phyloP scores from a whole-genome alignment of 495 filamentous ascomycete species.

The Hypoxylon fragiforme region DNA sequence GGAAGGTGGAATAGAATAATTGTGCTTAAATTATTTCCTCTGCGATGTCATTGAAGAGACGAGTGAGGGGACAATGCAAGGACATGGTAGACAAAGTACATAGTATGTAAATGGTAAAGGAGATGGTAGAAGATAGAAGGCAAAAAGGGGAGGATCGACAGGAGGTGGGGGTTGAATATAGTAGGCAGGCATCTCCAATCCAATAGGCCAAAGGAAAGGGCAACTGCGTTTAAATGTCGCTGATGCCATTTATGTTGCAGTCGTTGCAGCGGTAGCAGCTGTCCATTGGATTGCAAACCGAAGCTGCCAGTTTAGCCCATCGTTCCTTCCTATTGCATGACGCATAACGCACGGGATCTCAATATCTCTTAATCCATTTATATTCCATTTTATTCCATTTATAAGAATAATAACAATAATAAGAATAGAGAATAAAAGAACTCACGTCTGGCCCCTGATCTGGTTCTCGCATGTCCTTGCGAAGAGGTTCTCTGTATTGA shows the following conservation, averaged over 20 bases:
- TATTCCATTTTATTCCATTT: neutral
- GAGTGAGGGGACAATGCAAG: neutral
- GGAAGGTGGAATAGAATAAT: no score
- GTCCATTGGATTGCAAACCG: neutral
- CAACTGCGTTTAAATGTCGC: constrained; percentile 7
- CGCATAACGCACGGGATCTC: no score
- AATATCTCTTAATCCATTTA: neutral
- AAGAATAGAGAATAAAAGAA: neutral
- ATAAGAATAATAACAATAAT: neutral
- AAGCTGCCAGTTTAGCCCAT: neutral
- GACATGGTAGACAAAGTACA: no score
- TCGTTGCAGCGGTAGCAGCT: neutral
- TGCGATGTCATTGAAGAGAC: no score
- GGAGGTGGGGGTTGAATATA: constrained; percentile 2
- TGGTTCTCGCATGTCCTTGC: constrained; percentile 44
- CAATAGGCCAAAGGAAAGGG: constrained; percentile 9
- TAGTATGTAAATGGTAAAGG: neutral
- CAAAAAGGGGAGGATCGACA: no score
- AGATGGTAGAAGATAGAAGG: no score
- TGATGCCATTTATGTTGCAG: constrained; percentile 3
- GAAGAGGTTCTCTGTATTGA: constrained; percentile 19
- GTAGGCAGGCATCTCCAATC: neutral
- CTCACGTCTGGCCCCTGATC: constrained; percentile 47
- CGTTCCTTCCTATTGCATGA: neutral
- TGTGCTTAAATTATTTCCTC: no score